A percentile compares a stretch with the other conserved stretches of the same genome.
Conservation (phyloP, 257 asterid species). For the Nicotiana benthamiana region DNA sequence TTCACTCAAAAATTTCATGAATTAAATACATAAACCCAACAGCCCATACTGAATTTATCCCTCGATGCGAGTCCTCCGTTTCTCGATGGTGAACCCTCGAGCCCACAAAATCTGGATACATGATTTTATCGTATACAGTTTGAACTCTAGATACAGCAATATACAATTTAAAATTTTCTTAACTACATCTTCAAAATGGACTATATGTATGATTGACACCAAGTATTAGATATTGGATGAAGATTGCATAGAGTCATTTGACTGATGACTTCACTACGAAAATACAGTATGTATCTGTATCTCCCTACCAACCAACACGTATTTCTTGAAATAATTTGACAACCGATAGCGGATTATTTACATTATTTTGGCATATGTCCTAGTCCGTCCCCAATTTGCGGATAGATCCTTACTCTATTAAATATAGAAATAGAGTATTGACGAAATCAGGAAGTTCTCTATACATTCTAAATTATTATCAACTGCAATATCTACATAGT, state of each 20-base stretch:
- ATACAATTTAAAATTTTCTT: not conserved
- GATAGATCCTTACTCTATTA: not conserved
- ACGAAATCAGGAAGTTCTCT: not conserved
- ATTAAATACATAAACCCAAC: too few relatives aligned
- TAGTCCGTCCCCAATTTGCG: not conserved
- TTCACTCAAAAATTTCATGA: too few relatives aligned
- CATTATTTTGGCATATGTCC: not conserved
- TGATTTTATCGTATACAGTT: too few relatives aligned
- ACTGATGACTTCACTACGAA: not conserved
- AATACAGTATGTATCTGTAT: not conserved
- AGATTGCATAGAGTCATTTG: not conserved
- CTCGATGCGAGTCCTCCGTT: too few relatives aligned
- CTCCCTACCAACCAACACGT: not conserved
- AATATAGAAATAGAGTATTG: not conserved
- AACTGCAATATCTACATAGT: not conserved
- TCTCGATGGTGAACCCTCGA: too few relatives aligned
- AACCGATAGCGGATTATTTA: not conserved
- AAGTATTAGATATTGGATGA: not conserved
- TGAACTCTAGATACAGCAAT: not conserved
- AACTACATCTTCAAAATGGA: not conserved
- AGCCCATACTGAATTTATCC: too few relatives aligned
- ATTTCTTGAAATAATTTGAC: not conserved
- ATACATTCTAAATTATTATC: not conserved
- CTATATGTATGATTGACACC: not conserved
- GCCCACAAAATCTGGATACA: too few relatives aligned